These are phyloP conservation scores for Kodamaea derodonti DNA, from an alignment of 1,139 yeast genomes.

Conservation along the genomic window DNA sequence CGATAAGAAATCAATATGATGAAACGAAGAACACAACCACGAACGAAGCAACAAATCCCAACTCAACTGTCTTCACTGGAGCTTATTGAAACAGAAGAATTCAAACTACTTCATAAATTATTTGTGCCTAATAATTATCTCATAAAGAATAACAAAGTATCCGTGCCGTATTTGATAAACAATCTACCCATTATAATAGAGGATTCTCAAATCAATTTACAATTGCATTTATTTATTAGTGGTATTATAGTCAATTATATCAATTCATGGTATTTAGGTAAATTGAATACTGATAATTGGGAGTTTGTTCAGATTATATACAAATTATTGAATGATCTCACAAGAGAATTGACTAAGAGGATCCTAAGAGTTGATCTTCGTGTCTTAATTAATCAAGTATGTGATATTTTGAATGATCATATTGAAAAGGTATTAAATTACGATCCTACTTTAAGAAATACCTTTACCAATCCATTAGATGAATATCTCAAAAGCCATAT, in stretches of 20 bases:
- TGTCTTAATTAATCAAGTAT: constrained; percentile 22
- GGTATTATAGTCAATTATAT: constrained; percentile 33
- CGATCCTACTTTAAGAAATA: constrained; percentile 2
- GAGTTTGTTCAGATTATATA: constrained; percentile 34
- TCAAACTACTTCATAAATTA: constrained; percentile 30
- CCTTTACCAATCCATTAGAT: constrained; percentile 3
- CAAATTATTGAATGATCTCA: constrained; percentile 26
- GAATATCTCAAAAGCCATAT: constrained; percentile 13
- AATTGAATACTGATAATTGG: constrained; percentile 36
- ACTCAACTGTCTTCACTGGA: not conserved
- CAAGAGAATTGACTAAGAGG: constrained; percentile 20
- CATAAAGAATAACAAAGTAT: constrained; percentile 23
- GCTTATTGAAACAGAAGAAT: constrained; percentile 18
- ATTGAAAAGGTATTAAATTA: constrained; percentile 18
- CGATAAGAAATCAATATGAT: not conserved
- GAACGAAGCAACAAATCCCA: constrained; percentile 1
- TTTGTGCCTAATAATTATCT: constrained; percentile 33
- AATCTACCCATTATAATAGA: constrained; percentile 25
- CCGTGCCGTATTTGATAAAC: constrained; percentile 23
- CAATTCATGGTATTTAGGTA: constrained; percentile 37
- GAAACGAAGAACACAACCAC: constrained; percentile 2
- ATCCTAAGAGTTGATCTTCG: constrained; percentile 13
- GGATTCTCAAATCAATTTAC: constrained; percentile 23
- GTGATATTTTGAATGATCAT: constrained; percentile 26
- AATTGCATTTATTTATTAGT: constrained; percentile 36